phyloP scores from a whole-genome alignment of 2,329 filamentous ascomycete genomes.

The Atkinsonella texensis region DNA sequence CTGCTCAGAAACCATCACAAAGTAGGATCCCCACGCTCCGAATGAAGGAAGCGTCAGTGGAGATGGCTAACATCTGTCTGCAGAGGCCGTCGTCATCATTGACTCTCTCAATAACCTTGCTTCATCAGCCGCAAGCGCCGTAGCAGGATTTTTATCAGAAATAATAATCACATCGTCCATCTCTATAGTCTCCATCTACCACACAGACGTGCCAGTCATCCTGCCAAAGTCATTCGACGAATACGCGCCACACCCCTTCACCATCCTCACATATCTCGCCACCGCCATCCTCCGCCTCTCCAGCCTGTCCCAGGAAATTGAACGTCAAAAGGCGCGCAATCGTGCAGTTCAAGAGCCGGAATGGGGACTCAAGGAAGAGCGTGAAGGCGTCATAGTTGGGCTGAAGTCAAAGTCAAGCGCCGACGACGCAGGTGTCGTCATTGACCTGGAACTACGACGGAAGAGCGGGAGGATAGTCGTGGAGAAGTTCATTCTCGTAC shows the following conservation, averaged over 20 bases:
- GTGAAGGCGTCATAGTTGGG: conserved; percentile 68
- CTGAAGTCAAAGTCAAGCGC: conserved; percentile 33
- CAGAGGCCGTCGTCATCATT: conserved; percentile 64
- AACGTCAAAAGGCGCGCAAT: conserved; percentile 62
- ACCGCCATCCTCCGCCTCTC: conserved; percentile 70
- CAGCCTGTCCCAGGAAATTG: conserved; percentile 62
- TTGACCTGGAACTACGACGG: conserved; percentile 77
- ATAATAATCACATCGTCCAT: conserved; percentile 51
- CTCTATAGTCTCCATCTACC: conserved; percentile 70
- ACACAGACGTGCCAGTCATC: conserved; percentile 60
- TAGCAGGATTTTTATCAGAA: conserved; percentile 58
- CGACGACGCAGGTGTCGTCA: conserved; percentile 41
- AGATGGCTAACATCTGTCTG: neutral
- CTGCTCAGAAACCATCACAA: conserved; percentile 24
- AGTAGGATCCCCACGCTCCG: conserved; percentile 24
- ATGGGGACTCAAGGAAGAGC: conserved; percentile 66
- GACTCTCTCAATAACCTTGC: conserved; percentile 65
- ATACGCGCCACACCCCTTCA: conserved; percentile 58
- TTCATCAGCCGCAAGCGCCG: conserved; percentile 38
- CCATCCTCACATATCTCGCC: conserved; percentile 70
- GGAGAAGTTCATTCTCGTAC: conserved; percentile 49
- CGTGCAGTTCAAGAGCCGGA: conserved; percentile 62
- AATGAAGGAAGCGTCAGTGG: neutral
- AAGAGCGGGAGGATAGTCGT: conserved; percentile 67
- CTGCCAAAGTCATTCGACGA: conserved; percentile 31